phyloP scores from a whole-genome alignment of 148 eudicot genomes.

The Vaccinium macrocarpon region DNA sequence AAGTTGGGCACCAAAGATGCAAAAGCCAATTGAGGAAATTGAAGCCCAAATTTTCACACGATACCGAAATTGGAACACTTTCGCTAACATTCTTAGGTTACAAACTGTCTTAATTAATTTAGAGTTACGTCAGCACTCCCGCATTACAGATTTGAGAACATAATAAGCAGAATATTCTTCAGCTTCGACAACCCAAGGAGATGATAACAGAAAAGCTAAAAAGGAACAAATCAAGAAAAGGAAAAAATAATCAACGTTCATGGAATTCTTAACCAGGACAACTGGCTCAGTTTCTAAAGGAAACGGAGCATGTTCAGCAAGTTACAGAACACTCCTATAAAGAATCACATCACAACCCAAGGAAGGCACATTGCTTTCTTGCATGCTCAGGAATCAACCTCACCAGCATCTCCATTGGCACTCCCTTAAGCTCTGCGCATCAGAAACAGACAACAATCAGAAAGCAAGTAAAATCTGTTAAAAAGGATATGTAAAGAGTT shows the following conservation, averaged over 20 bases:
- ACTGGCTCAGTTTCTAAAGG: slow-evolving; percentile 17
- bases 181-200: slow-evolving; percentile 15
- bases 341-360: slow-evolving; percentile 30
- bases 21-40: not conserved
- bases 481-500: not conserved
- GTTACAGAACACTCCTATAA: slow-evolving; percentile 1
- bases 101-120: not conserved
- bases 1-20: too few relatives aligned
- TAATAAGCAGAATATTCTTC: not conserved
- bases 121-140: slow-evolving; percentile 4
- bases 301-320: slow-evolving; percentile 12
- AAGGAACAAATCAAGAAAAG: slow-evolving; percentile 3
- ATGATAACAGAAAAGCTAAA: not conserved
- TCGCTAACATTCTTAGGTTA: not conserved
- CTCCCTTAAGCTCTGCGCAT: slow-evolving; percentile 67
- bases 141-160: not conserved
- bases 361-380: slow-evolving; percentile 66
- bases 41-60: not conserved
- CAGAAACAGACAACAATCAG: not conserved
- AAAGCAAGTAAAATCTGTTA: not conserved
- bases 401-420: slow-evolving; percentile 48
- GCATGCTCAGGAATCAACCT: slow-evolving; percentile 76
- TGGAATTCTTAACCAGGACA: not conserved
- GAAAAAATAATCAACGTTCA: slow-evolving; percentile 15
- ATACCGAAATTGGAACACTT: not conserved